Base-by-base conservation (phyloP, 805 yeast genomes). In the Suhomyces sp. region DNA sequence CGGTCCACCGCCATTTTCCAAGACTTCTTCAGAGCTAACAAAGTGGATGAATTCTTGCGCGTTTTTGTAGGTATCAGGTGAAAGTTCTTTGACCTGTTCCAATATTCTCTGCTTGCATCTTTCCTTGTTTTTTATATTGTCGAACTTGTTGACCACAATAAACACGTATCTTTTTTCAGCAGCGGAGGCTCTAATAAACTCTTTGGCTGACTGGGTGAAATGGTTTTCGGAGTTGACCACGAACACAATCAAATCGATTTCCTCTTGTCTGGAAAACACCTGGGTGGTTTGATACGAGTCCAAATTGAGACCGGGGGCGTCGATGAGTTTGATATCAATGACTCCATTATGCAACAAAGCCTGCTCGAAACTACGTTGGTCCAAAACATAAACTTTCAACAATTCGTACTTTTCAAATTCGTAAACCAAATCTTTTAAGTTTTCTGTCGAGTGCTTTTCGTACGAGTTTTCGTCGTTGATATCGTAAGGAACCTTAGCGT, bases 151-250 rank as follows among this genome's bases (percentile, higher is more conserved):
- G 40, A 93, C 96, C 20, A 94, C 98, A 66, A 94, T 91, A 65
- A 96, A 94, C 49, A 94, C 89, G 57, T 92, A 81, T 55, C 93
- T 85, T 71, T 91, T 93, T 61, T 94, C 99, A 49, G 85, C 84
- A 1, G 97, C 91, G 0, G 97, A 96, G 37, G 89, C 82, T 2
- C 93, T 78, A 49, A 94, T 89, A 63, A 94, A 96, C 63, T 94
- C 99, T 58, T 89, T 86, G 0, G 97, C 98, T 0, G 96, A 88
- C 52, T 91, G 74, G 0, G 99, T 94, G 65, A 94, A 87, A 64
- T 94, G 97, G 62, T 94, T 96, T 63, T 92, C 98, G 0, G 99
- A 96, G 66, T 87, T 89, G 2, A 94, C 97, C 2, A 96, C 98
- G 73, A 94, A 96, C 0, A 94, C 93, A 3, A 94, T 97, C 57